Base-by-base conservation (phyloP, 805 yeast genomes). In the Wickerhamiella siamensis region DNA sequence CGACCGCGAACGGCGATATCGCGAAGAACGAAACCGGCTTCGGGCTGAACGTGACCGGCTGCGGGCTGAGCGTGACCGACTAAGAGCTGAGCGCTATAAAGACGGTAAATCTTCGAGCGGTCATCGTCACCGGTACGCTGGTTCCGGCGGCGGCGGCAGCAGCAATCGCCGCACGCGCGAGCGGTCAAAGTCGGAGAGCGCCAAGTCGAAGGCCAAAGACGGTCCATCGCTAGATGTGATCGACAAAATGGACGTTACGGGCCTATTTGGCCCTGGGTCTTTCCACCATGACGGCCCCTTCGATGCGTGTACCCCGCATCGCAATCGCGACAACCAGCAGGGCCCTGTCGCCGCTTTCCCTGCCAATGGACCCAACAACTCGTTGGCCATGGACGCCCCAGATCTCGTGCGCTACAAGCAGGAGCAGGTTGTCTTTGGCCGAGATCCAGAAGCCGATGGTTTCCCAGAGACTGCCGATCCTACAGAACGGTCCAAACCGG, bases 261-360 rank as follows among this genome's bases (percentile, higher is more conserved):
- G 95, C 1, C 71, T 87, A 47, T 87, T 83, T 58, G 96, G 95
- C 20, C 78, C 83, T 38, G 83, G 84, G 15, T 83, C 93, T 2
- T 91, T 91, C 70, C 98, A 91, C 61, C 97, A 91, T 61, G 98
- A 91, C 63, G 98, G 98, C 10, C 98, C 98, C 14, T 91, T 91
- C 59, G 98, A 91, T 59, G 98, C 98, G 1, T 88, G 97, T 61
- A 82, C 93, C 2, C 97, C 98, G 5, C 95, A 83, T 60, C 77
- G 97, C 59, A 91, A 91, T 62, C 82, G 80, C 63, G 64, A 63
- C 42, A 31, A 47, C 49, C 70, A 67, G 55, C 77, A 75, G 36
- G 94, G 96, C 0, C 98, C 98, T 4, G 95, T 91, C 14, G 67
- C 75, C 65, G 98, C 98, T 0, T 91, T 88, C 70, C 95, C 96